Base-by-base conservation (phyloP, 2,329 filamentous ascomycete genomes). In the Penicillium sp. region DNA sequence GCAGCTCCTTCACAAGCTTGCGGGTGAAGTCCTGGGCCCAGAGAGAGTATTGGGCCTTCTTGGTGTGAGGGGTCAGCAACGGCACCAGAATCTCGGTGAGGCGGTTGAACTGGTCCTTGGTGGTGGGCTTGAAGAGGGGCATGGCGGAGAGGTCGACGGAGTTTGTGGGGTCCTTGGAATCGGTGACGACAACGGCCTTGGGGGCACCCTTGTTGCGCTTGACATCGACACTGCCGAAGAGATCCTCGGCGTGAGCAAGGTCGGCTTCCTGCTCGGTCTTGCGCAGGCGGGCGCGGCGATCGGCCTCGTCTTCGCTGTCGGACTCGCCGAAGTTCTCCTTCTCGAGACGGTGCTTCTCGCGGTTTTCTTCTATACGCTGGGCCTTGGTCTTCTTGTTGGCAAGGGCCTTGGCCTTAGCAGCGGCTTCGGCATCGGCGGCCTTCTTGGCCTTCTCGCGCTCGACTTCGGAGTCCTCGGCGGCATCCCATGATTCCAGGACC, bases 401-500 rank as follows among this genome's bases (percentile, higher is more conserved):
- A 41, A 89, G 90, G 7, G 91, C 91, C 67, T 91, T 90, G 42
- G 89, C 92, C 0, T 92, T 91, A 27, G 90, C 92, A 77, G 95
- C 95, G 54, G 89, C 90, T 76, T 96, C 95, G 49, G 85, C 88
- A 70, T 90, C 92, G 5, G 83, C 88, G 47, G 87, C 91, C 79
- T 93, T 94, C 76, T 89, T 89, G 27, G 85, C 90, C 81, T 97
- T 99, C 77, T 97, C 92, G 67, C 92, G 89, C 80, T 99, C 94
- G 66, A 87, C 93, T 68, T 99, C 94, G 58, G 92, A 96, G 78
- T 99, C 94, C 70, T 97, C 94, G 64, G 90, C 92, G 54, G 90
- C 93, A 69, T 97, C 92, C 94, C 94, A 99, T 32, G 90, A 93
- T 56, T 99, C 94, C 69, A 97, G 84, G 53, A 97, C 90, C 88